phyloP scores from a whole-genome alignment of 2,329 filamentous ascomycete species.

The Aspergillus brasiliensis region DNA sequence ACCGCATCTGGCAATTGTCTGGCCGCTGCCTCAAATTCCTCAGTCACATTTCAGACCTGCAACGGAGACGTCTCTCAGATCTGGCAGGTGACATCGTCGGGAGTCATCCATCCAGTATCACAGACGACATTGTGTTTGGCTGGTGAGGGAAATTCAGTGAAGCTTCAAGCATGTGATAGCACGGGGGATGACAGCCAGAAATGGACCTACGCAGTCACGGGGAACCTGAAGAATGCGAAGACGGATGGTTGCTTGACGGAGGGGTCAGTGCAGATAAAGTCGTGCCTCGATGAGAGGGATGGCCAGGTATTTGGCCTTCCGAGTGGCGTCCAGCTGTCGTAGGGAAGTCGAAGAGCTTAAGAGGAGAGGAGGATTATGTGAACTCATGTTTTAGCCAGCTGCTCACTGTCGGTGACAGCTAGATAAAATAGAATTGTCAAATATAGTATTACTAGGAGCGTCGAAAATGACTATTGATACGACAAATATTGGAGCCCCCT shows the following conservation, averaged over 20 bases:
- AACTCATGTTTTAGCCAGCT: too few relatives aligned
- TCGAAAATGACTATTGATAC: too few relatives aligned
- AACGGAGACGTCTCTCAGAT: slow-evolving; percentile 45
- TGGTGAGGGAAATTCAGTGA: slow-evolving; percentile 18
- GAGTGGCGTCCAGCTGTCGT: slow-evolving; percentile 35
- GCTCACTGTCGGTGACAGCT: too few relatives aligned
- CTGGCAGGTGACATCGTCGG: slow-evolving; percentile 42
- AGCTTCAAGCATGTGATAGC: slow-evolving; percentile 15
- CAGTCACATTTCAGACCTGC: slow-evolving; percentile 41
- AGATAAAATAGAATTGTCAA: too few relatives aligned
- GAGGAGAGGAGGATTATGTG: too few relatives aligned
- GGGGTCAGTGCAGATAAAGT: slow-evolving; percentile 22
- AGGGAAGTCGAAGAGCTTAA: neutral
- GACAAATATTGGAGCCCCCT: too few relatives aligned
- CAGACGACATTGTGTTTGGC: slow-evolving; percentile 37
- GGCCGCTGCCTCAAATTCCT: slow-evolving; percentile 31
- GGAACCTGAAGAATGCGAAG: slow-evolving; percentile 45
- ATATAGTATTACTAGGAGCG: too few relatives aligned
- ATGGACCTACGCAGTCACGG: slow-evolving; percentile 50
- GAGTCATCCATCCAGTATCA: slow-evolving; percentile 43
- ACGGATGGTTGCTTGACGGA: slow-evolving; percentile 46
- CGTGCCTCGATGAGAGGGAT: slow-evolving; percentile 43
- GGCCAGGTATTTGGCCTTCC: slow-evolving; percentile 53
- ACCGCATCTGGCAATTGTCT: slow-evolving; percentile 50
- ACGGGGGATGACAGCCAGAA: slow-evolving; percentile 30